Evolutionary conservation across 2,329 filamentous ascomycete genomes (phyloP), one percentile per base, ranked within the genome.

Genomic region (Fusarium domesticum): DNA sequence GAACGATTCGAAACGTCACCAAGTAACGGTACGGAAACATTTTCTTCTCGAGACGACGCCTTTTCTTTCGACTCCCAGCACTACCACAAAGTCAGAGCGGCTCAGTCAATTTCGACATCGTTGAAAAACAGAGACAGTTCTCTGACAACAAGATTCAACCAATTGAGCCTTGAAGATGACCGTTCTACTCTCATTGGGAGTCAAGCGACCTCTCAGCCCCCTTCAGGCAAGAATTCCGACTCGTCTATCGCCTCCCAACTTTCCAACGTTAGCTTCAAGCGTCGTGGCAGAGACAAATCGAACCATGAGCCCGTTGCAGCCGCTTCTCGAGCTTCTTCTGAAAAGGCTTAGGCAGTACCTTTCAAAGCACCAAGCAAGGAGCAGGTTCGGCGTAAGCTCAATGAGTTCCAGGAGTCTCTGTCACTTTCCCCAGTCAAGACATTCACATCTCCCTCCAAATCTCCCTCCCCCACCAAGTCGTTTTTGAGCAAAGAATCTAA

Each of bases 401-500:
- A 62, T 18, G 58, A 59, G 38, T 45, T 71, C 23, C 59, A 66
- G 51, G 56, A 57, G 23, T 61, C 54, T 38, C 59, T 67, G n/a
- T 57, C 58, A 30, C 20, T 58, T 17, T 59, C 57, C 3, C 60
- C 58, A 30, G 48, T 61, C 56, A 71, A 66, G 53, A 65, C 58
- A 43, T 60, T 60, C 12, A 38, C 45, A 17, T 68, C 71, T 53
- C 67, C 72, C 32, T 58, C 56, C 54, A 70, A 73, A 58, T 64
- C 65, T 53, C 63, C 62, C 45, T 75, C 70, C 60, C 73, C 72
- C 47, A 68, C 54, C 28, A 76, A 78, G 53, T 56, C 64, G 2
- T 91, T 77, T 72, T 73, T 92, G 60, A 84, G 78, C 54, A 86
- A 83, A 71, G 71, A 84, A 74, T 89, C 90, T 83, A 85, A 88